Evolutionary conservation across 805 yeast genomes (phyloP), one percentile per base, ranked within the genome.

Genomic region (Jamesozyma jinghongensis): DNA sequence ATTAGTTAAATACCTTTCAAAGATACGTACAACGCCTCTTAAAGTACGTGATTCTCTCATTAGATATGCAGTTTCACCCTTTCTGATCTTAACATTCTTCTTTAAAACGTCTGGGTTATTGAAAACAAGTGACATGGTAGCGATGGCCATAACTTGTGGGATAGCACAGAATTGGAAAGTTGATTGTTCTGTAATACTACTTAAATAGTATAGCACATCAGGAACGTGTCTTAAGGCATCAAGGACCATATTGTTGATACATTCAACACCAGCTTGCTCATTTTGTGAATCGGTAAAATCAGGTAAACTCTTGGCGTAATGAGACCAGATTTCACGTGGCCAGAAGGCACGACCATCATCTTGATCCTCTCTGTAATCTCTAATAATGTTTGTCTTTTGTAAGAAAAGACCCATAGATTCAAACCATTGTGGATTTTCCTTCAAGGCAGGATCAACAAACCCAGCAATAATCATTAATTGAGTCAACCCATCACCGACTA

Each of bases 141-240:
- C 97, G 61, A 92, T 83, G 29, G 97, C 96, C 98, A 92, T 92
- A 16, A 90, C 97, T 67, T 92, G 99, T 16, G 99, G 99, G 57
- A 92, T 92, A 10, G 97, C 85, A 68, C 97, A 88, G 69, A 92
- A 92, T 52, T 79, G 82, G 69, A 86, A 92, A 37, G 81, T 66
- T 1, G 95, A 77, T 45, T 81, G 84, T 58, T 92, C 98, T 44
- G 74, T 73, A 37, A 92, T 74, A 46, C 79, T 69, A 14, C 90
- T 74, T 42, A 92, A 70, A 60, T 84, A 92, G 38, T 73, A 73
- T 52, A 92, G 70, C 25, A 79, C 82, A 54, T 85, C 92, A 40
- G 74, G 74, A 31, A 76, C 87, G 56, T 90, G 97, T 22, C 66
- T 69, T 57, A 92, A 68, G 1, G 95, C 80, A 58, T 87, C 80